Evolutionary conservation across 164 flowering plant genomes (phyloP).

Genomic region (grape (Vitis vinifera)): ASM3070453v1 NC_081814.1:6542501-6543000

Average conservation of each 20-base stretch:
- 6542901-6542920: neutral
- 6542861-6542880: constrained; percentile 17
- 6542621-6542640: constrained; percentile 89
- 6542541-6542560: neutral
- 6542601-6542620: constrained; percentile 94
- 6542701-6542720: constrained; percentile 80
- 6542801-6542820: constrained; percentile 13
- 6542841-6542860: constrained; percentile 34
- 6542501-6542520: neutral
- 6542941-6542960: constrained; percentile 14
- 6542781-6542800: constrained; percentile 35
- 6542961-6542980: constrained; percentile 41
- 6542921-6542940: neutral
- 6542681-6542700: constrained; percentile 91
- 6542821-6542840: constrained; percentile 19
- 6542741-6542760: constrained; percentile 87
- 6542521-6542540: neutral
- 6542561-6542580: constrained; percentile 38
- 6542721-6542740: constrained; percentile 65
- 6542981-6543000: constrained; percentile 70
- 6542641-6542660: constrained; percentile 83
- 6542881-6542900: neutral
- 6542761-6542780: constrained; percentile 16
- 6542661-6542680: constrained; percentile 89
- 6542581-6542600: constrained; percentile 79